Base-by-base conservation (phyloP, 2,329 filamentous ascomycete species). In the Claviceps sorghi region DNA sequence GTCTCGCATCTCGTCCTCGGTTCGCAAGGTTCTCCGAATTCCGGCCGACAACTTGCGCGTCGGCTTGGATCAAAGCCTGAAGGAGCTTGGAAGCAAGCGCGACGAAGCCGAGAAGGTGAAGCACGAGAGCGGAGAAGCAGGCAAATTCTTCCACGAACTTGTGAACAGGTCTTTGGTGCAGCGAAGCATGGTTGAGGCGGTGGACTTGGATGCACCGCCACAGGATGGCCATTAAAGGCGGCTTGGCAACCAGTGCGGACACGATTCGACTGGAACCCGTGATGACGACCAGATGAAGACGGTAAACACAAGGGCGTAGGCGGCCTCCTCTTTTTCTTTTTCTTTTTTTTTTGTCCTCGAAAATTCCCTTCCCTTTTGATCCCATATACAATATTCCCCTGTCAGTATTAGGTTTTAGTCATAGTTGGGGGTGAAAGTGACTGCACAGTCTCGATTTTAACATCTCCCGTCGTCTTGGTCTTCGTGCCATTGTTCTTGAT, bases 131-230 rank as follows among this genome's bases (percentile, higher is more conserved):
- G 85, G 94, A 64, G 82, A 88, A 34, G 93, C 93, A 7, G 74
- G 80, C 58, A 94, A 91, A 68, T 97, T 95, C 71, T 98, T 98
- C 67, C 73, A 80, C 50, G 93, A 94, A 62, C 76, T 98, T 19
- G 82, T 93, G 50, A 78, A 85, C 55, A 76, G 82, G 59, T 81
- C 77, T 55, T 71, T 72, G 21, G 67, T 72, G 53, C 73, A 83
- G 60, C 72, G 76, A 36, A 64, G 64, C 45, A 66, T 67, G 44
- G 73, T 81, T 26, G 69, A 73, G 54, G 71, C 65, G 8, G 71
- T 82, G 44, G 78, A 81, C 58, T 68, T 81, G 9, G 78, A 82
- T 13, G 70, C 71, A 13, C 74, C 75, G 9, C 68, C 67, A 8
- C 42, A 22, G 6, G 67, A 65, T 11, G 42, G 53, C 50, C 63